Base-by-base conservation (phyloP, 2,329 filamentous ascomycete species). In the Aspergillus puulaauensis region DNA sequence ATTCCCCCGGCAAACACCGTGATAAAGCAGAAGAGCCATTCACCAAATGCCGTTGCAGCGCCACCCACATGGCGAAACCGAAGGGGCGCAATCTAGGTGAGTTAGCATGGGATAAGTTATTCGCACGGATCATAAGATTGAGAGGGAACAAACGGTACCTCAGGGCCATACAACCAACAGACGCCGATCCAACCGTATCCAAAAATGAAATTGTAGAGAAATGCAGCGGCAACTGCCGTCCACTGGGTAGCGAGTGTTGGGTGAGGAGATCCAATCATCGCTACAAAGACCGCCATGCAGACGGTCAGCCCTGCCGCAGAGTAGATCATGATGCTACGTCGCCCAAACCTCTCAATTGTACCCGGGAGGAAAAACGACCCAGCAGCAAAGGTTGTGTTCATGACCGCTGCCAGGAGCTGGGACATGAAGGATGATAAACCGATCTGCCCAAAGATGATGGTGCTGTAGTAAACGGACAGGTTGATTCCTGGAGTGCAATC, bases 121-220 rank as follows among this genome's bases (percentile, higher is more conserved):
- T 19, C 19, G 19, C 19, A 19, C 19, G 19, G 19, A 19, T 19
- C 19, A 19, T 19, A 19, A 19, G 19, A 19, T 19, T 3, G 19
- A 19, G 19, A 19, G 19, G 19, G 19, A 19, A 19, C 3, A 19
- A 19, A 19, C 19, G 19, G 19, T n/a, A 47, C 45, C 49, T 52
- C 49, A 0, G 49, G 49, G 5, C 49, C 49, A 43, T 52, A 52
- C 4, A 52, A 17, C 49, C 49, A 52, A 2, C 12, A 21, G 2
- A 52, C 49, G 6, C 49, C 49, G 9, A 52, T 52, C 49, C 49
- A 52, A 14, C 49, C 49, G n/a, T 52, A 52, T 12, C 49, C 49
- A 23, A 52, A 52, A 23, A 52, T 19, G 12, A 52, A 52, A 43
- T 52, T 52, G 8, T 52, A 52, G 4, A 41, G 15, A 43, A 52